Evolutionary conservation across 139 green algal species (phyloP).

Genomic region (Chlorella sp.): DNA sequence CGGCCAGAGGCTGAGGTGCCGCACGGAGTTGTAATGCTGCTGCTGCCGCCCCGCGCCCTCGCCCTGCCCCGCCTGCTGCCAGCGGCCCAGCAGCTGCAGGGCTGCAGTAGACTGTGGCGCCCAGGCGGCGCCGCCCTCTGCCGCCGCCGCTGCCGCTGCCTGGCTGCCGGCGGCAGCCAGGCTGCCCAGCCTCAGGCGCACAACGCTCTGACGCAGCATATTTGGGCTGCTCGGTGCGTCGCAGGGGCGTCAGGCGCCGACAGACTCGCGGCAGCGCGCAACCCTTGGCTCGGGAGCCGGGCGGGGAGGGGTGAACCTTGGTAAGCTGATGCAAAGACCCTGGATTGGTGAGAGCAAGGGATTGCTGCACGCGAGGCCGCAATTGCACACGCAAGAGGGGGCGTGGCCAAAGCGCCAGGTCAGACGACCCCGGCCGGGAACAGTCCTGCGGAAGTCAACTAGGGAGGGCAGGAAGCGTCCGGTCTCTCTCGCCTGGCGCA

Average conservation of each 20-base stretch:
- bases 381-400: no score
- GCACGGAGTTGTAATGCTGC: neutral
- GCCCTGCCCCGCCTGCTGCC: conserved; percentile 25
- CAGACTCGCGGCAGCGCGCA: no score
- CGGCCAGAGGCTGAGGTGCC: conserved; percentile 32
- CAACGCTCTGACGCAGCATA: neutral
- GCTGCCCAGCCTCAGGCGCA: conserved; percentile 5
- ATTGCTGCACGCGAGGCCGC: no score
- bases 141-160: conserved; percentile 8
- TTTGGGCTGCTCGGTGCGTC: neutral
- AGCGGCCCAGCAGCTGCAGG: conserved; percentile 24
- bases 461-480: neutral
- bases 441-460: no score
- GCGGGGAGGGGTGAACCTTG: no score
- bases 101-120: conserved; percentile 10
- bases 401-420: no score
- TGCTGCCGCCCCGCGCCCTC: neutral
- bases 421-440: no score
- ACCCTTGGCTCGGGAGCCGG: no score
- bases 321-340: no score
- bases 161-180: neutral
- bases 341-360: no score
- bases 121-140: neutral
- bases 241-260: neutral
- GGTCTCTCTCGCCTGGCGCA: neutral